Evolutionary conservation across 1,139 yeast genomes (phyloP).

Genomic region (Saccharomyces hybrid): DNA sequence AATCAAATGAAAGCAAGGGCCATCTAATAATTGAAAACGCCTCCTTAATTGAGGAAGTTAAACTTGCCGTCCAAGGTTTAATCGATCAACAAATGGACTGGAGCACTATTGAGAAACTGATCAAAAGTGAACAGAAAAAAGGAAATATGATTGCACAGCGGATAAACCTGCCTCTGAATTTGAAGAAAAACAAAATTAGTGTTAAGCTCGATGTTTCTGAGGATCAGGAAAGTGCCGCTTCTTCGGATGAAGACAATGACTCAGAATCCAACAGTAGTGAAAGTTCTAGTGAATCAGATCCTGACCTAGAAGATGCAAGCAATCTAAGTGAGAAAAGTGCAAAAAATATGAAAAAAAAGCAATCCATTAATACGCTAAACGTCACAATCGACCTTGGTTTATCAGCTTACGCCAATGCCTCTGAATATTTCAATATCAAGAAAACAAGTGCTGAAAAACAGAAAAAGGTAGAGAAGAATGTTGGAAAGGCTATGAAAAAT

Average conservation of each 20-base stretch:
- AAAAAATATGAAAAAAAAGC: conserved; percentile 11
- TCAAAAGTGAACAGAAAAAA: conserved; percentile 59
- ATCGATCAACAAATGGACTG: conserved; percentile 89
- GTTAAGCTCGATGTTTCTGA: conserved; percentile 38
- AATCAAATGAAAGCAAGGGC: conserved; percentile 59
- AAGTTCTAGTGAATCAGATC: conserved; percentile 13
- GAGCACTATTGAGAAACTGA: conserved; percentile 75
- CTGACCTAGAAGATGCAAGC: conserved; percentile 10
- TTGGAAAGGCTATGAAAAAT: conserved; percentile 70
- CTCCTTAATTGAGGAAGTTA: conserved; percentile 65
- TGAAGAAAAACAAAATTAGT: conserved; percentile 61
- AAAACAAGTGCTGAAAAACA: conserved; percentile 74
- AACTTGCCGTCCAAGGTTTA: conserved; percentile 54
- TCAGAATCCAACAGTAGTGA: not conserved
- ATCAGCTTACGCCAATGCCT: conserved; percentile 86
- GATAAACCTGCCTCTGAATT: conserved; percentile 62
- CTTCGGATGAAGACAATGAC: conserved; percentile 7
- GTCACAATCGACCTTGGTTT: conserved; percentile 61
- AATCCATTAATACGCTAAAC: conserved; percentile 32
- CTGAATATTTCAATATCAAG: conserved; percentile 74
- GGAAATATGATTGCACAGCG: conserved; percentile 57
- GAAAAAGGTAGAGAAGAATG: conserved; percentile 69
- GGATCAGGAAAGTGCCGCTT: conserved; percentile 8
- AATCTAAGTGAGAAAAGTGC: conserved; percentile 13
- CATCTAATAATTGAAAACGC: conserved; percentile 65